These are phyloP conservation scores for Erysimum cheiranthoides DNA, from an alignment of 345 rosid genomes.

Conservation along the genomic window DNA sequence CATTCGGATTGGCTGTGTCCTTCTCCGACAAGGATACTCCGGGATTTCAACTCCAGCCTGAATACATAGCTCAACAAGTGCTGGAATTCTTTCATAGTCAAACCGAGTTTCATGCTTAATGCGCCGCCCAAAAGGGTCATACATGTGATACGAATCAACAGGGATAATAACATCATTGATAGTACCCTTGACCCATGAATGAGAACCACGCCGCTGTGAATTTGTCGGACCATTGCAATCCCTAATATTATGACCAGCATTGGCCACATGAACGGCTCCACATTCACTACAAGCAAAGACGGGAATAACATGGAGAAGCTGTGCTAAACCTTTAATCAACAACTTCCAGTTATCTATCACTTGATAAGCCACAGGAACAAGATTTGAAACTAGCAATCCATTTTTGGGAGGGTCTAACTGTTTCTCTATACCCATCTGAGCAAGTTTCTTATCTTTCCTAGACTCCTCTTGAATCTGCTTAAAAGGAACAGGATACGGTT, in stretches of 20 bases:
- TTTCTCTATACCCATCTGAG: slow-evolving; percentile 80
- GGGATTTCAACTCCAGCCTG: slow-evolving; percentile 89
- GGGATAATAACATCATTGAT: slow-evolving; percentile 73
- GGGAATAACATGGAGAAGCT: slow-evolving; percentile 77
- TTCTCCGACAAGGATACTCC: slow-evolving; percentile 82
- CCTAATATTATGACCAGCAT: slow-evolving; percentile 66
- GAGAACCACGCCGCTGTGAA: slow-evolving; percentile 58
- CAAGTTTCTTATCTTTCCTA: slow-evolving; percentile 72
- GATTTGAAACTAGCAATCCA: slow-evolving; percentile 74
- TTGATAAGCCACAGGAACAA: slow-evolving; percentile 75
- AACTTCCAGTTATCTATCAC: slow-evolving; percentile 80
- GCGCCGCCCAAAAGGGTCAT: slow-evolving; percentile 83
- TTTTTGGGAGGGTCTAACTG: slow-evolving; percentile 83
- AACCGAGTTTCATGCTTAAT: slow-evolving; percentile 80
- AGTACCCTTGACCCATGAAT: slow-evolving; percentile 79
- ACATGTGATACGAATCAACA: slow-evolving; percentile 87
- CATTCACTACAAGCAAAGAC: slow-evolving; percentile 88
- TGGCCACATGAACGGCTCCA: slow-evolving; percentile 80
- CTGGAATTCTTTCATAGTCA: slow-evolving; percentile 85
- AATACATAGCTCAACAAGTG: slow-evolving; percentile 84
- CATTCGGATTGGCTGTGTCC: slow-evolving; percentile 76
- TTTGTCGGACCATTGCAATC: slow-evolving; percentile 62
- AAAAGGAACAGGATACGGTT: slow-evolving; percentile 78
- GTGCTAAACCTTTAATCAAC: slow-evolving; percentile 77
- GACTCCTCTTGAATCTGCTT: slow-evolving; percentile 69